Conservation (phyloP, 768 basidiomycete genomes). For the Russula earlei region DNA sequence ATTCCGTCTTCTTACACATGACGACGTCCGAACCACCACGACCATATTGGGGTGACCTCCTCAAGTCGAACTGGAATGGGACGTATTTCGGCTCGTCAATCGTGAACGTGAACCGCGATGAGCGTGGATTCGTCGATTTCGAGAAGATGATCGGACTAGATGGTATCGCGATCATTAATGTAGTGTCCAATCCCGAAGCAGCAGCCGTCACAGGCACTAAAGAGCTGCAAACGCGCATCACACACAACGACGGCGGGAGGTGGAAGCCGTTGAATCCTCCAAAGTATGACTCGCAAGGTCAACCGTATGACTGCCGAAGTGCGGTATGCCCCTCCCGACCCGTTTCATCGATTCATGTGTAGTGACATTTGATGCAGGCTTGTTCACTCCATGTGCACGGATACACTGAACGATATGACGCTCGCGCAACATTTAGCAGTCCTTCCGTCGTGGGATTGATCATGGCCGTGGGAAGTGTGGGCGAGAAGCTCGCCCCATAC, state of each 20-base stretch:
- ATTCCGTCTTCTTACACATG: slow-evolving; percentile 90
- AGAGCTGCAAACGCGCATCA: slow-evolving; percentile 75
- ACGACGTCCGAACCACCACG: slow-evolving; percentile 73
- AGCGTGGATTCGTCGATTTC: slow-evolving; percentile 85
- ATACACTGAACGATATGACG: slow-evolving; percentile 87
- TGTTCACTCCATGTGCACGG: slow-evolving; percentile 91
- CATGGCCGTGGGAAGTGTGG: slow-evolving; percentile 96
- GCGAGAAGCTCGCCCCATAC: slow-evolving; percentile 71
- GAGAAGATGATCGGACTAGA: slow-evolving; percentile 96
- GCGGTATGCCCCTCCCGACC: slow-evolving; percentile 38
- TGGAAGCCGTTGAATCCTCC: slow-evolving; percentile 86
- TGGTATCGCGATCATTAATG: slow-evolving; percentile 88
- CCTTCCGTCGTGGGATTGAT: slow-evolving; percentile 87
- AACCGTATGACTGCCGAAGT: slow-evolving; percentile 55
- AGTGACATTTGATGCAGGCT: slow-evolving; percentile 35
- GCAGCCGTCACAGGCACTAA: slow-evolving; percentile 66
- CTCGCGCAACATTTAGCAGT: slow-evolving; percentile 87
- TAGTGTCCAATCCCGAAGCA: slow-evolving; percentile 74
- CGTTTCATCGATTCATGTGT: not conserved
- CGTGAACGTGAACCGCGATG: slow-evolving; percentile 86
- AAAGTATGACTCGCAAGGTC: slow-evolving; percentile 60
- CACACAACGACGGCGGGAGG: slow-evolving; percentile 93
- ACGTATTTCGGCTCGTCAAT: slow-evolving; percentile 89
- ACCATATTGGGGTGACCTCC: slow-evolving; percentile 82
- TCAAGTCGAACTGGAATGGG: slow-evolving; percentile 97